A percentile compares a stretch with the other conserved stretches of the same genome.
Conservation (phyloP, 2,329 filamentous ascomycete species). For the Cercospora sp. region DNA sequence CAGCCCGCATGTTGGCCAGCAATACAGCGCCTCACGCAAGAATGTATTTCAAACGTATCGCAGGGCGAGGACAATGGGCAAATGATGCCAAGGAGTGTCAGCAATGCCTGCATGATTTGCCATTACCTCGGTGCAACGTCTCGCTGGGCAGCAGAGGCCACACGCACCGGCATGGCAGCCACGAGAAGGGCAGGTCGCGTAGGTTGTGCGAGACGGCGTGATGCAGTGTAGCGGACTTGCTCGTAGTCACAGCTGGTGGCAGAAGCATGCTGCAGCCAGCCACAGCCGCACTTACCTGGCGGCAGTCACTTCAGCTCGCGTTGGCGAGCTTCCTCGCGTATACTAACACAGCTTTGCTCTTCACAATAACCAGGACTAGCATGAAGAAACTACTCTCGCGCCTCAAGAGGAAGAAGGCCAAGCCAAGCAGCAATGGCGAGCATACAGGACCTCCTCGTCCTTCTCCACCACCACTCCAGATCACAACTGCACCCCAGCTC, state of each 20-base stretch:
- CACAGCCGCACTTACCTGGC: neutral
- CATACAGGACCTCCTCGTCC: neutral
- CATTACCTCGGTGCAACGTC: neutral
- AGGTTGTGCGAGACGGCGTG: neutral
- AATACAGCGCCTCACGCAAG: neutral
- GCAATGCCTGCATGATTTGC: neutral
- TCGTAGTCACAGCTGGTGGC: neutral
- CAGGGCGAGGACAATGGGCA: neutral
- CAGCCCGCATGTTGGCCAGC: neutral
- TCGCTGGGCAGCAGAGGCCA: neutral
- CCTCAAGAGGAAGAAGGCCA: neutral
- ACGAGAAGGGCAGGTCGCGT: neutral
- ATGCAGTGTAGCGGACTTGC: neutral
- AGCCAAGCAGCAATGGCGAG: neutral
- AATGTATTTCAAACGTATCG: neutral
- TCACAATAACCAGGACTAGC: neutral
- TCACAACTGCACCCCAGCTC: neutral
- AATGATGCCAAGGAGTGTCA: neutral
- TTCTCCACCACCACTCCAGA: neutral
- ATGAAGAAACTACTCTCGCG: neutral
- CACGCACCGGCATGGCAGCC: neutral
- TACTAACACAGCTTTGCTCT: neutral
- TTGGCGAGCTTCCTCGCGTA: neutral
- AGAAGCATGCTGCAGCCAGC: neutral
- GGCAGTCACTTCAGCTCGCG: neutral